Evolutionary conservation across 805 yeast genomes (phyloP).

Genomic region (Saccharomycopsis lassenensis): DNA sequence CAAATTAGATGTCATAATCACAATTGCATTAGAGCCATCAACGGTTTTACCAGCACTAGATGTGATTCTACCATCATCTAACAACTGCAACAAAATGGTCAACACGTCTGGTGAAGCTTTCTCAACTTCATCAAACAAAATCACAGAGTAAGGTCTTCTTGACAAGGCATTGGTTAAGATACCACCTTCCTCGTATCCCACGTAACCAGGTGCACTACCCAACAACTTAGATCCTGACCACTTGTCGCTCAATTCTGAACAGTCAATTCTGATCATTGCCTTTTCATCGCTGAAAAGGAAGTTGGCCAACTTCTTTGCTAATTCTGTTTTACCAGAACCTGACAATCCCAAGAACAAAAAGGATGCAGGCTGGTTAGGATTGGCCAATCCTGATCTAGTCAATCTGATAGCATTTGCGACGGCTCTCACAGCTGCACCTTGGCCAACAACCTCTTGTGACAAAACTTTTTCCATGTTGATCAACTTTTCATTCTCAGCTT

Average conservation of each 20-base stretch:
- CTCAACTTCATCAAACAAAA: constrained; percentile 93
- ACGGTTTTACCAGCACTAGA: constrained; percentile 90
- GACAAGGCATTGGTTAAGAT: constrained; percentile 84
- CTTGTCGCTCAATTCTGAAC: constrained; percentile 92
- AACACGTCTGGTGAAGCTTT: constrained; percentile 98
- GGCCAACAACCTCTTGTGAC: constrained; percentile 83
- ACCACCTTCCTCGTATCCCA: constrained; percentile 98
- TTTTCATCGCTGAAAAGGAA: constrained; percentile 92
- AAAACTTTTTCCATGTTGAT: constrained; percentile 90
- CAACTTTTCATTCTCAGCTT: constrained; percentile 88
- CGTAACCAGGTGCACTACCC: constrained; percentile 96
- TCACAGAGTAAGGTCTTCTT: constrained; percentile 91
- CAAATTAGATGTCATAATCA: constrained; percentile 94
- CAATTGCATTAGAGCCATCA: constrained; percentile 83
- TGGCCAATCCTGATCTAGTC: constrained; percentile 87
- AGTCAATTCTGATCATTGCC: constrained; percentile 95
- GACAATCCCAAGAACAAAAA: constrained; percentile 90
- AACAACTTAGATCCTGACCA: constrained; percentile 90
- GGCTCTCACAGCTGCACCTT: constrained; percentile 89
- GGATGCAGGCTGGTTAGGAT: constrained; percentile 94
- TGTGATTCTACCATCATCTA: constrained; percentile 94
- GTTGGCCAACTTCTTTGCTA: constrained; percentile 94
- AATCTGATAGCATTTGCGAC: constrained; percentile 92
- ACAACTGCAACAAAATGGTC: constrained; percentile 80
- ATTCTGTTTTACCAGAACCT: constrained; percentile 97